A percentile compares a stretch with the other conserved stretches of the same genome.
Conservation (phyloP, 768 basidiomycete species). For the Lactarius psammicola region DNA sequence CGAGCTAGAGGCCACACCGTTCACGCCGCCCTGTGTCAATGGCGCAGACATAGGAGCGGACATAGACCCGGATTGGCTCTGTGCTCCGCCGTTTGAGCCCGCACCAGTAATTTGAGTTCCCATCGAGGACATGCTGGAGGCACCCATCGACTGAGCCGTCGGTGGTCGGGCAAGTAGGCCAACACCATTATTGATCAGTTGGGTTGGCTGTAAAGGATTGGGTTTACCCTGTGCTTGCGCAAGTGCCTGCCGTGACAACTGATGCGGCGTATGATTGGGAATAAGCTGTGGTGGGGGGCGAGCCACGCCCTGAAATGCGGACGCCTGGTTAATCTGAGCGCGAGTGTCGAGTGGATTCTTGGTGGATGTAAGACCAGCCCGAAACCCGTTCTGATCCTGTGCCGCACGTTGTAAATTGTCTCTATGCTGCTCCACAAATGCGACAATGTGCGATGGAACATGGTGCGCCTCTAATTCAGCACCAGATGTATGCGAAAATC, state of each 20-base stretch:
- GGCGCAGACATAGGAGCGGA: constrained; percentile 13
- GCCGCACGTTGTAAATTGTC: constrained; percentile 18
- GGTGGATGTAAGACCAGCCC: constrained; percentile 15
- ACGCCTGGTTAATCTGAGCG: constrained; percentile 11
- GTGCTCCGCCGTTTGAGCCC: constrained; percentile 1
- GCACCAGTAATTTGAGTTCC: constrained; percentile 2
- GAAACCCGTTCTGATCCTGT: constrained; percentile 26
- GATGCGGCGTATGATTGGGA: constrained; percentile 5
- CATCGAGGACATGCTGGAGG: constrained; percentile 9
- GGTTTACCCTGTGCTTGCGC: constrained; percentile 9
- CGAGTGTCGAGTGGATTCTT: constrained; percentile 20
- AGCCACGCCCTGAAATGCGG: background rate
- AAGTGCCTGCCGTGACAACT: constrained; percentile 3
- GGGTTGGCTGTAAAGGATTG: background rate
- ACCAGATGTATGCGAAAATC: constrained; percentile 24
- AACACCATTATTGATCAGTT: constrained; percentile 1
- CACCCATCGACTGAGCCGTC: constrained; percentile 12
- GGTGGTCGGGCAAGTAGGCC: constrained; percentile 1
- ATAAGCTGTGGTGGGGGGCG: constrained; percentile 10
- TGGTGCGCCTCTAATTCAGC: constrained; percentile 21
- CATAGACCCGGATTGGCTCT: constrained; percentile 13
- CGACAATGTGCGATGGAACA: constrained; percentile 16
- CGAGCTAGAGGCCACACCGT: background rate
- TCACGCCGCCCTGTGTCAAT: constrained; percentile 8
- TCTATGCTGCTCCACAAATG: constrained; percentile 21